Percentiles rank a stretch among this genome's conserved stretches.
phyloP scores from a whole-genome alignment of 208 protist species.

The Trypanosoma theileri region DNA sequence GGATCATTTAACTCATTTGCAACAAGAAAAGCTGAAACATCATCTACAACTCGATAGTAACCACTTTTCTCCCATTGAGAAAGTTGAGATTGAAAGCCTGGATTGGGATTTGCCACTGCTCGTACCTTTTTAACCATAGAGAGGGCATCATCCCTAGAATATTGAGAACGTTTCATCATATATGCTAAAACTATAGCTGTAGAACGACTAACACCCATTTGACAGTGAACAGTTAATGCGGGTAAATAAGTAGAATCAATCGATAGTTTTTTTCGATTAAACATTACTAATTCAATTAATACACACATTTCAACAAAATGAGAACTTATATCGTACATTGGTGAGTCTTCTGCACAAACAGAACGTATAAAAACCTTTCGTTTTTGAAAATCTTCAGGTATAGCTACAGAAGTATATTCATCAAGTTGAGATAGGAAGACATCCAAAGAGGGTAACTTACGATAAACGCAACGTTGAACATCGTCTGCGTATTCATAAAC shows the following conservation, averaged over 20 bases:
- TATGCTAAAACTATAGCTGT: conserved; percentile 83
- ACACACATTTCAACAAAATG: conserved; percentile 68
- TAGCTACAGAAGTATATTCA: conserved; percentile 32
- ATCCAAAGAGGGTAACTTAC: conserved; percentile 35
- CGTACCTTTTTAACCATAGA: conserved; percentile 52
- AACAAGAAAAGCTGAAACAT: conserved; percentile 45
- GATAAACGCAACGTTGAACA: conserved; percentile 26
- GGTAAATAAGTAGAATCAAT: conserved; percentile 13
- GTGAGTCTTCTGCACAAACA: conserved; percentile 63
- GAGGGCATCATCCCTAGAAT: conserved; percentile 57
- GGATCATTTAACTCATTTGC: conserved; percentile 47
- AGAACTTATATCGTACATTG: conserved; percentile 67
- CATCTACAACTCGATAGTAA: conserved; percentile 59
- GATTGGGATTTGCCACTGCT: conserved; percentile 71
- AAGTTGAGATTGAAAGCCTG: conserved; percentile 72
- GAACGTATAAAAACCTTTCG: conserved; percentile 69
- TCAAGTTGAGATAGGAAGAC: conserved; percentile 52
- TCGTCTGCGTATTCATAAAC: conserved; percentile 43
- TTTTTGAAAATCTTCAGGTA: conserved; percentile 20
- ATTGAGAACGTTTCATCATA: conserved; percentile 68
- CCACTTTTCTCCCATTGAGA: conserved; percentile 48
- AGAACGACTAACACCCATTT: conserved; percentile 86
- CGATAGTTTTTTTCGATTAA: conserved; percentile 22
- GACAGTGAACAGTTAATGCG: conserved; percentile 75
- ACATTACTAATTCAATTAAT: conserved; percentile 65